Evolutionary conservation across 768 basidiomycete genomes (phyloP).

Genomic region (Suillus decipiens): DNA sequence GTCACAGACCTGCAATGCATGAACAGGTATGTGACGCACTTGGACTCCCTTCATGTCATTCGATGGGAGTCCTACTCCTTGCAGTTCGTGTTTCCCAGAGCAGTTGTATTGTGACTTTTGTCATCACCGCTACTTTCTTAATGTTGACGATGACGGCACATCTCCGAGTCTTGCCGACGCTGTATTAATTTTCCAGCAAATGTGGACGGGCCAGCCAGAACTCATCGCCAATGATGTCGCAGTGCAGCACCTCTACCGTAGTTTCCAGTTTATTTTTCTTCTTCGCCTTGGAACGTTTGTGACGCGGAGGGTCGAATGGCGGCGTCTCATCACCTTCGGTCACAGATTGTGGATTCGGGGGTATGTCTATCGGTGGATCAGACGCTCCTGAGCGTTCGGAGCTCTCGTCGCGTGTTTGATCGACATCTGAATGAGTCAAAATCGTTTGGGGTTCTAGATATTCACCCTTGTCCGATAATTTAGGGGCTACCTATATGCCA

Average conservation of each 20-base stretch:
- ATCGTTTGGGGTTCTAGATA: background rate
- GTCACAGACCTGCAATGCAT: background rate
- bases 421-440: too few species aligned
- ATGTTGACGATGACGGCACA: background rate
- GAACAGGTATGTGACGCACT: background rate
- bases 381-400: too few species aligned
- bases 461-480: background rate
- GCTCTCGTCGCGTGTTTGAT: background rate
- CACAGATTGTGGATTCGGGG: background rate
- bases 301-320: background rate
- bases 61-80: background rate
- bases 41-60: background rate
- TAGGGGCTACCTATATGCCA: background rate
- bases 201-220: conserved; percentile 74
- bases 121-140: background rate
- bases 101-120: background rate
- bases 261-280: conserved; percentile 40
- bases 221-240: conserved; percentile 78
- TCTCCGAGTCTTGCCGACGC: background rate
- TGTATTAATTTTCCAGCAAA: conserved; percentile 45
- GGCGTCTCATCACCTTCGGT: background rate
- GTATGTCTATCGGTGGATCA: background rate
- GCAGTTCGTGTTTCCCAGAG: background rate
- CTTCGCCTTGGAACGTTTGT: conserved; percentile 22
- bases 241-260: conserved; percentile 65